Evolutionary conservation across 768 basidiomycete genomes (phyloP).

Genomic region (Phylloporus sp.): DNA sequence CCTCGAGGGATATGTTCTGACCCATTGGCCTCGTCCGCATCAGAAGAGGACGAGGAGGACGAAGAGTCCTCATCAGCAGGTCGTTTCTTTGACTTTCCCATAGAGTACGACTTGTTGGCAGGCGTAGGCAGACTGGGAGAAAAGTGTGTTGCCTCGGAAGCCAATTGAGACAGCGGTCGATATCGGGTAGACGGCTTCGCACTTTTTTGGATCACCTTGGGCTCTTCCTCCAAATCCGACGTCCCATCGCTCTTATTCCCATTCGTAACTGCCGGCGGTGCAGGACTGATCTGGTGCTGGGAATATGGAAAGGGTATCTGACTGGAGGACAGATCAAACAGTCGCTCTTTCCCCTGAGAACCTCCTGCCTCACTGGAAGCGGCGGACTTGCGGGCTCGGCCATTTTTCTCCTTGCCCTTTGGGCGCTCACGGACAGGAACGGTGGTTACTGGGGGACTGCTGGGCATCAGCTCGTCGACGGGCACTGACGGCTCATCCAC

Average conservation of each 20-base stretch:
- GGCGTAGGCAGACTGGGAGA: constrained; percentile 36
- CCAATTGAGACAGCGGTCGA: constrained; percentile 52
- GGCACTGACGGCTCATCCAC: constrained; percentile 23
- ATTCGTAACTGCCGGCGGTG: background rate
- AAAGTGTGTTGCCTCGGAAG: constrained; percentile 29
- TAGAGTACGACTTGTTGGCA: constrained; percentile 23
- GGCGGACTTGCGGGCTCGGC: background rate
- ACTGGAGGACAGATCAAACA: constrained; percentile 51
- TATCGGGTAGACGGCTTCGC: constrained; percentile 23
- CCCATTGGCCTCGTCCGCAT: constrained; percentile 29
- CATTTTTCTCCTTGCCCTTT: constrained; percentile 13
- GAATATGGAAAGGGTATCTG: constrained; percentile 54
- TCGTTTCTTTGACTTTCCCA: constrained; percentile 24
- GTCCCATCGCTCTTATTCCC: constrained; percentile 37
- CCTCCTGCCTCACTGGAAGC: background rate
- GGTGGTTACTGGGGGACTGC: constrained; percentile 22
- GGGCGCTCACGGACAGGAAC: background rate
- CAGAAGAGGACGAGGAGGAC: constrained; percentile 38
- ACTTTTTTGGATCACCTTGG: constrained; percentile 15
- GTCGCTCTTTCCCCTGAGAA: constrained; percentile 19
- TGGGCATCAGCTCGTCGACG: constrained; percentile 33
- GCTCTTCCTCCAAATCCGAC: constrained; percentile 22
- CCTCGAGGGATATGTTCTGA: constrained; percentile 57
- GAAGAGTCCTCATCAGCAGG: constrained; percentile 25
- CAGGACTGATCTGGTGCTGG: constrained; percentile 30